These are phyloP conservation scores for Phlegmacium glaucopus DNA, from an alignment of 768 basidiomycete genomes.

Conservation along the genomic window DNA sequence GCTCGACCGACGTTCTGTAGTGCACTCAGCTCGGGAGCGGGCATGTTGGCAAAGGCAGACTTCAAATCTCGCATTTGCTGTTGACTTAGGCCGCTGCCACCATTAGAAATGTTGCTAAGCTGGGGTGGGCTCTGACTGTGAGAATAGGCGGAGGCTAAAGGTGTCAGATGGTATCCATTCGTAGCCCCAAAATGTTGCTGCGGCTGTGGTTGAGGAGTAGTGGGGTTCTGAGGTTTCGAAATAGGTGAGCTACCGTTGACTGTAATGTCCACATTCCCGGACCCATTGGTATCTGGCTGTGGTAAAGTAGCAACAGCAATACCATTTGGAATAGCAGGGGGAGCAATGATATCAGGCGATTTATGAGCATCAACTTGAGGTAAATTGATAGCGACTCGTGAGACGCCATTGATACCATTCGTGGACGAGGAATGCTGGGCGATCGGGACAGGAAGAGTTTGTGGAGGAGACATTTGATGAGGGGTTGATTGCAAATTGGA, in stretches of 20 bases:
- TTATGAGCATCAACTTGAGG: constrained; percentile 43
- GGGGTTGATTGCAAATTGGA: constrained; percentile 23
- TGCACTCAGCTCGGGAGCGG: constrained; percentile 35
- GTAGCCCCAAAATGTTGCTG: constrained; percentile 27
- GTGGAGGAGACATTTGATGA: constrained; percentile 36
- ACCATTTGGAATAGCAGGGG: constrained; percentile 30
- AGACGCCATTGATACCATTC: constrained; percentile 7
- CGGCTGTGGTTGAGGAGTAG: constrained; percentile 19
- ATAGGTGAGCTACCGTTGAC: constrained; percentile 24
- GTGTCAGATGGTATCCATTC: constrained; percentile 49
- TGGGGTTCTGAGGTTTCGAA: constrained; percentile 45
- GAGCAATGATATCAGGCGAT: constrained; percentile 22
- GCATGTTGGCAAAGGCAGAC: constrained; percentile 45
- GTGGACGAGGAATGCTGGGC: constrained; percentile 26
- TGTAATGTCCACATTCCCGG: constrained; percentile 15
- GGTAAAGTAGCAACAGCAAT: constrained; percentile 21
- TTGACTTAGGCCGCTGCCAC: constrained; percentile 34
- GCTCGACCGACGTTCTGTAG: constrained; percentile 30
- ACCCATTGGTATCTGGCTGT: constrained; percentile 12
- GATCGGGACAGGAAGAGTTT: constrained; percentile 27
- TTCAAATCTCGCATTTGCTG: constrained; percentile 65
- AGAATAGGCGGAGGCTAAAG: constrained; percentile 24
- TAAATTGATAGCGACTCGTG: constrained; percentile 42
- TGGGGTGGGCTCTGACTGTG: constrained; percentile 32
- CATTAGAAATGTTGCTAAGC: too few relatives aligned